These are phyloP conservation scores for Rubia tinctorum DNA, from an alignment of 305 asterid genomes.

Conservation along the genomic window DNA sequence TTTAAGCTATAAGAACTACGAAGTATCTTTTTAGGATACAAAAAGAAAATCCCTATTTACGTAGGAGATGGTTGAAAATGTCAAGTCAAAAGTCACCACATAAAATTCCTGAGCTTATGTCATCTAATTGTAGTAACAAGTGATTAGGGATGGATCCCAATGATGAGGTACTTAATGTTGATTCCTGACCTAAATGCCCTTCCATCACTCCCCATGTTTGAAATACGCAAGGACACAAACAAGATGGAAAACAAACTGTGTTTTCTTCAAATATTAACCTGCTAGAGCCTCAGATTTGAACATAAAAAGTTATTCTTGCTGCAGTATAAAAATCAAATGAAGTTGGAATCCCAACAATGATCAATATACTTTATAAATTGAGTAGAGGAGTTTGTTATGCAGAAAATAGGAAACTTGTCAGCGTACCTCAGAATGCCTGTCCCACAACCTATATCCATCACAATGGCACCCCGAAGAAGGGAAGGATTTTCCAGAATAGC, in stretches of 20 bases:
- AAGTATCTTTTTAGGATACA: background rate
- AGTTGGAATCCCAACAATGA: background rate
- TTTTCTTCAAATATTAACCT: background rate
- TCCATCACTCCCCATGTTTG: background rate
- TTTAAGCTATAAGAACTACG: background rate
- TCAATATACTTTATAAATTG: background rate
- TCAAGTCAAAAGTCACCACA: background rate
- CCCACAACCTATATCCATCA: constrained; percentile 97
- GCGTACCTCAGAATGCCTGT: constrained; percentile 90
- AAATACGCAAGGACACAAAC: background rate
- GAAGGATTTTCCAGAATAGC: constrained; percentile 88
- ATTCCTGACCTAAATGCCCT: background rate
- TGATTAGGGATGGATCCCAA: background rate
- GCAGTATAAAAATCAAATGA: background rate
- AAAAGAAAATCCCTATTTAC: background rate
- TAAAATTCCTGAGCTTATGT: background rate
- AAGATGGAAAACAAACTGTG: background rate
- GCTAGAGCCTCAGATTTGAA: background rate
- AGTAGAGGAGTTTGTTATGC: background rate
- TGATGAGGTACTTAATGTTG: background rate
- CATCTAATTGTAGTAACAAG: constrained; percentile 1
- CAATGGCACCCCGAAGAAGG: constrained; percentile 61
- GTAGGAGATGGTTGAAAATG: background rate
- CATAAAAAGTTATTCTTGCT: background rate
- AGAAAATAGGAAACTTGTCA: background rate